A percentile compares a stretch with the other conserved stretches of the same genome.
These are phyloP conservation scores for Dysphania ambrosioides DNA, from an alignment of 148 eudicot genomes.

Conservation along the genomic window DNA sequence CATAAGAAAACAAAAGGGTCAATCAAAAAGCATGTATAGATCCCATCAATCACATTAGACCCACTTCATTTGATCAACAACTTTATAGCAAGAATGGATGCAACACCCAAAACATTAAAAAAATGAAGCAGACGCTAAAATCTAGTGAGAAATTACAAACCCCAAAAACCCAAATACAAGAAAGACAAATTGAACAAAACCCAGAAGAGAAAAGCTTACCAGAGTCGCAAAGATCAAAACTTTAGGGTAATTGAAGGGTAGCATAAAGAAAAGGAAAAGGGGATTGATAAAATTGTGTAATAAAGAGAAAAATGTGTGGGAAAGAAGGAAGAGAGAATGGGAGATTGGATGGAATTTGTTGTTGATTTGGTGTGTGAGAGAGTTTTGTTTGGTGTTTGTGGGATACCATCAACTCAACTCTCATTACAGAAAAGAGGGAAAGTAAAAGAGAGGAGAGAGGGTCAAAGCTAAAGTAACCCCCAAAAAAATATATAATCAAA, in stretches of 20 bases:
- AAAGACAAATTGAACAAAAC: constrained; percentile 28
- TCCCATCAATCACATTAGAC: constrained; percentile 47
- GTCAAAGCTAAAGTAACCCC: too few species aligned
- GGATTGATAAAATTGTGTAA: constrained; percentile 18
- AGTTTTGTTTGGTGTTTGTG: constrained; percentile 40
- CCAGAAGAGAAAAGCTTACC: constrained; percentile 31
- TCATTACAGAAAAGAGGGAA: constrained; percentile 10
- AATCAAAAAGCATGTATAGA: constrained; percentile 49
- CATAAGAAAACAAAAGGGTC: constrained; percentile 35
- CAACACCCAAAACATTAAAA: constrained; percentile 18
- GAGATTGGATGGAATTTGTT: too few species aligned
- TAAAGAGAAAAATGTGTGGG: constrained; percentile 9
- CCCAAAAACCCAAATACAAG: constrained; percentile 38
- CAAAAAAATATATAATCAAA: too few species aligned
- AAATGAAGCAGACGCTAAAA: constrained; percentile 30
- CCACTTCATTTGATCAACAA: constrained; percentile 29
- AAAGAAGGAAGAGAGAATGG: not conserved
- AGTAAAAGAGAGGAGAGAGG: constrained; percentile 44
- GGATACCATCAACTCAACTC: constrained; percentile 30
- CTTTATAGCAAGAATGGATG: constrained; percentile 34
- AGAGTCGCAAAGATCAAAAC: constrained; percentile 45
- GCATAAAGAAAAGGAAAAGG: constrained; percentile 25
- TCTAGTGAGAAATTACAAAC: constrained; percentile 21
- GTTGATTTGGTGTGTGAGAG: constrained; percentile 23
- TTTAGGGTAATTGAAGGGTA: constrained; percentile 43